phyloP scores from a whole-genome alignment of 1,139 yeast genomes.

The Meyerozyma athensensis region DNA sequence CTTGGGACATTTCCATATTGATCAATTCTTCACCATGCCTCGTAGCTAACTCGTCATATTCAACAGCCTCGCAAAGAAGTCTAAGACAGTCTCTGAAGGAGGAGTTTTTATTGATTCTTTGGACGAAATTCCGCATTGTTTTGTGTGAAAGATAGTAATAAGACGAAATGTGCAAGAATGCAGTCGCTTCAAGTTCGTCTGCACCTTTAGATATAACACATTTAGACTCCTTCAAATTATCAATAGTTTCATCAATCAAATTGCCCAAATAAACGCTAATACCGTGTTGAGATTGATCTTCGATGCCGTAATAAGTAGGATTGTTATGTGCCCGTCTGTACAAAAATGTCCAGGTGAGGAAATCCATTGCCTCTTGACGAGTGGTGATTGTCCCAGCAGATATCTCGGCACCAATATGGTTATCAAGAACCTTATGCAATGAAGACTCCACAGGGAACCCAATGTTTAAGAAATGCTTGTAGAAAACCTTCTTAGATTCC shows the following conservation, averaged over 20 bases:
- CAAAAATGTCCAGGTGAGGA: slow-evolving; percentile 90
- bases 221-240: slow-evolving; percentile 62
- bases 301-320: slow-evolving; percentile 91
- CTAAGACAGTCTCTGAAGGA: slow-evolving; percentile 66
- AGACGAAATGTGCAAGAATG: slow-evolving; percentile 80
- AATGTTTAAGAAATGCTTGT: slow-evolving; percentile 87
- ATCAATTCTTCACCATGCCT: slow-evolving; percentile 93
- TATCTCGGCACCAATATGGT: slow-evolving; percentile 96
- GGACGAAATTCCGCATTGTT: slow-evolving; percentile 69
- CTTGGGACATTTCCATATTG: slow-evolving; percentile 83
- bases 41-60: slow-evolving; percentile 89
- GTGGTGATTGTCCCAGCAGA: slow-evolving; percentile 79
- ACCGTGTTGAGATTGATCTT: slow-evolving; percentile 62
- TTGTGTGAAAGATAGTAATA: slow-evolving; percentile 91
- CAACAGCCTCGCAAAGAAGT: slow-evolving; percentile 75
- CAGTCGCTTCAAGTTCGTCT: slow-evolving; percentile 57
- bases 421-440: slow-evolving; percentile 84
- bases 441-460: slow-evolving; percentile 99
- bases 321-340: slow-evolving; percentile 92
- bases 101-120: slow-evolving; percentile 45
- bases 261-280: slow-evolving; percentile 66
- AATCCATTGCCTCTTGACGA: slow-evolving; percentile 87
- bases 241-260: slow-evolving; percentile 67
- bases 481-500: slow-evolving; percentile 85
- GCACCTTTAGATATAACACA: slow-evolving; percentile 58